Evolutionary conservation across 1,284 basidiomycete genomes (phyloP).

Genomic region (Pyrrhoderma lamaoense): DNA sequence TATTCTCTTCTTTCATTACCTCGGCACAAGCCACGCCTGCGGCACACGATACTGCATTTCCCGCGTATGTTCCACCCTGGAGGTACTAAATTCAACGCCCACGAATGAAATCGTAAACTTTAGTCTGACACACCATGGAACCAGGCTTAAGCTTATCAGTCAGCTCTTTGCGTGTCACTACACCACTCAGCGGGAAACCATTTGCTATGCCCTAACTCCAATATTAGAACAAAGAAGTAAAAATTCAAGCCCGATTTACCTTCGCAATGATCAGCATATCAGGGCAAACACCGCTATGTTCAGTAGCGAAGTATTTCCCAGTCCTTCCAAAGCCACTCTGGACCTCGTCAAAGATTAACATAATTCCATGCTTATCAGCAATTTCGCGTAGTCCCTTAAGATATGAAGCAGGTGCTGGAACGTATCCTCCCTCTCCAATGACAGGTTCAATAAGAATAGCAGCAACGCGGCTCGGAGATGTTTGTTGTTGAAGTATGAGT

Average conservation of each 20-base stretch:
- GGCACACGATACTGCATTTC: slow-evolving; percentile 85
- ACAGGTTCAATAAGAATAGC: slow-evolving; percentile 91
- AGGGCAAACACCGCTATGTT: slow-evolving; percentile 75
- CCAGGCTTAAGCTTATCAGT: slow-evolving; percentile 78
- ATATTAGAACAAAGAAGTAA: neutral
- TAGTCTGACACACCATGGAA: slow-evolving; percentile 51
- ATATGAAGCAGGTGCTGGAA: slow-evolving; percentile 79
- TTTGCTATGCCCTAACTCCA: slow-evolving; percentile 72
- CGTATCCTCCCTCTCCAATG: slow-evolving; percentile 91
- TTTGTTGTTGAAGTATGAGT: slow-evolving; percentile 79
- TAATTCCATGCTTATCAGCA: slow-evolving; percentile 82
- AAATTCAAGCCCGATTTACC: slow-evolving; percentile 29
- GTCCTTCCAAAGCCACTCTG: slow-evolving; percentile 89
- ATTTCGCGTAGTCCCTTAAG: slow-evolving; percentile 73
- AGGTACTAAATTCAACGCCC: slow-evolving; percentile 6
- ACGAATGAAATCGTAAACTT: neutral
- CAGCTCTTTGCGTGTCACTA: slow-evolving; percentile 76
- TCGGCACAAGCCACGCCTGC: slow-evolving; percentile 79
- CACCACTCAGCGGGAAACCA: slow-evolving; percentile 87
- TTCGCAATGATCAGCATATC: slow-evolving; percentile 91
- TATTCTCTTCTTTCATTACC: slow-evolving; percentile 68
- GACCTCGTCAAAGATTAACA: slow-evolving; percentile 82
- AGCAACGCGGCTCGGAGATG: slow-evolving; percentile 79
- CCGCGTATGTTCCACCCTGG: slow-evolving; percentile 85
- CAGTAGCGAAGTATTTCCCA: slow-evolving; percentile 78